Evolutionary conservation across 495 filamentous ascomycete species (phyloP).

Genomic region (Peziza echinospora): DNA sequence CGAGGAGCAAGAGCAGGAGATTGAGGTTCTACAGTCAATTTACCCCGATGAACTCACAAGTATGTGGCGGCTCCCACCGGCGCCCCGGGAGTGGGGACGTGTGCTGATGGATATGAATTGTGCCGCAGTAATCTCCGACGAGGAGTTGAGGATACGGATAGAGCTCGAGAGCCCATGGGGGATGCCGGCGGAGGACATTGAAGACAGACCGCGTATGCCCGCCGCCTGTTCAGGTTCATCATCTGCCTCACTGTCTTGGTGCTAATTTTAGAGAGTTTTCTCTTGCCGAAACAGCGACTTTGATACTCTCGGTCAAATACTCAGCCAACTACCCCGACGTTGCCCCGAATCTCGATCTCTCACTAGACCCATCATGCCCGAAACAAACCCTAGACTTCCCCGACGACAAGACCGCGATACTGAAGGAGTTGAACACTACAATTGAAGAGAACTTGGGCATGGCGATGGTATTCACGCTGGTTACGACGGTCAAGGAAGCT

Average conservation of each 20-base stretch:
- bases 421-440: conserved; percentile 41
- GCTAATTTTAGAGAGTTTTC: too few species aligned
- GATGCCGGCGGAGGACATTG: conserved; percentile 29
- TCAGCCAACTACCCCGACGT: conserved; percentile 72
- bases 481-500: conserved; percentile 64
- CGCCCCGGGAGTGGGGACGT: not conserved
- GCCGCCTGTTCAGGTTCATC: too few species aligned
- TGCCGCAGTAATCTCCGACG: conserved; percentile 56
- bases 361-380: conserved; percentile 25
- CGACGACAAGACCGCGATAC: conserved; percentile 47
- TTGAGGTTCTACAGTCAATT: conserved; percentile 91
- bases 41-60: conserved; percentile 95
- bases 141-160: conserved; percentile 64
- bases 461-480: conserved; percentile 92
- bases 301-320: conserved; percentile 66
- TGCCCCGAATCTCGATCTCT: conserved; percentile 57
- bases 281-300: conserved; percentile 25
- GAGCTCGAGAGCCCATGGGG: conserved; percentile 40
- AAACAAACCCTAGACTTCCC: conserved; percentile 36
- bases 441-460: conserved; percentile 85
- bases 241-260: too few species aligned
- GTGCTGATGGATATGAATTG: not conserved
- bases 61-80: too few species aligned
- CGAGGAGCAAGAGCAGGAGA: conserved; percentile 88
- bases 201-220: too few species aligned